Evolutionary conservation across 2,329 filamentous ascomycete genomes (phyloP), one percentile per base, ranked within the genome.

Genomic region (Cladosporium sp.): DNA sequence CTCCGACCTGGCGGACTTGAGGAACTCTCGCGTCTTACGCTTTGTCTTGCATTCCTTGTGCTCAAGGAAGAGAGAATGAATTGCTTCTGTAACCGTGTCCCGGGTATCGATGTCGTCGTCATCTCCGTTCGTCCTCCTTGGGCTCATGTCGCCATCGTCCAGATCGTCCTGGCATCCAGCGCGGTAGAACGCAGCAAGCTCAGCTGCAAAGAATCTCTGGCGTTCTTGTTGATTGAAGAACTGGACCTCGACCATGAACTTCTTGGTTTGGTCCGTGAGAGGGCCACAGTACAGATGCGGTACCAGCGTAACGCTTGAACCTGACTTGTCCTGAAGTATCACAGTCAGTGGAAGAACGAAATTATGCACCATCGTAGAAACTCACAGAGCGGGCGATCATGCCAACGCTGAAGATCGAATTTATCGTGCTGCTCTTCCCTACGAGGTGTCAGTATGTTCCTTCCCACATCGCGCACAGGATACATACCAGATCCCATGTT

Each of bases 371-470:
- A 18, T 4, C 7, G 16, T 18, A 6, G 32, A 18, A 18, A 53
- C 34, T 43, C 64, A 69, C 69, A 58, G 67, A 53, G 5, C 67
- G 67, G 16, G 72, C 71, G 28, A 73, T 66, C 8, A 34, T 68
- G 25, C 68, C 70, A 10, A 67, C 23, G 21, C 65, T 65, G 1
- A 72, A 63, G 2, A 72, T 51, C 1, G 71, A 72, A 51, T 73
- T 73, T 67, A 72, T 67, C 2, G 66, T 25, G 0, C 67, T 65
- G 61, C 70, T 72, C 48, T 73, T 72, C 6, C 60, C 60, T 63
- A 7, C 5, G 1, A 8, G 1, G 5, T 30, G 5, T 63, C 5
- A 63, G 34, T 32, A 30, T 23, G 21, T 6, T 21, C 36, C 5
- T 11, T 10, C 10, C 2, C 18, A 2, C 57, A 30, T 30, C 10